Evolutionary conservation across 257 asterid genomes (phyloP), one percentile per base, ranked within the genome.

Genomic region (Anisodus tanguticus): DNA sequence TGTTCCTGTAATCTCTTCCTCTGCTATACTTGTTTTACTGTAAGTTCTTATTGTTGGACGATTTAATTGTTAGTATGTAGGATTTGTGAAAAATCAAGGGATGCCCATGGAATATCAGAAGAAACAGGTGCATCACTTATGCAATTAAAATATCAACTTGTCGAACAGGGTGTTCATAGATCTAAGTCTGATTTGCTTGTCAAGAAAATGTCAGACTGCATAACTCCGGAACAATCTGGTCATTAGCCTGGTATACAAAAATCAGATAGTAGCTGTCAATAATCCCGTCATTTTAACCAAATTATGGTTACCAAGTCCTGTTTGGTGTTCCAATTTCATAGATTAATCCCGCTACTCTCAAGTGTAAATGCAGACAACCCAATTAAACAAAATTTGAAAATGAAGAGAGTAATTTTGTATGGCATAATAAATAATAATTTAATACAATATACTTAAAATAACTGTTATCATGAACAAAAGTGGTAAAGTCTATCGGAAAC

Each of bases 211-310:
- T 74, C 39, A 17, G 60, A 74, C 80, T 74, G 60, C 7, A 1
- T 26, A 49, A 74, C 43, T 74, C 60, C 43, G 47, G 80, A 51
- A 74, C 60, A 72, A 47, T 72, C 43, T 51, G 41, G 80, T 11
- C 80, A 72, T 72, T n/a, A 71, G 39, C 58, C 31, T 72, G 80
- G 59, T 72, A 45, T 19, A 47, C 9, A 72, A 70, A 72, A 72
- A 72, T 72, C 53, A 51, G 80, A 74, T 10, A 5, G 80, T 74
- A 19, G 12, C 47, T 41, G 60, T 13, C n/a, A 74, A 49, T 74
- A 49, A 74, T 49, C 19, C 43, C 5, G 3, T 47, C 60, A 49
- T 17, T 19, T 58, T 72, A 19, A 72, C 41, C 60, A 74, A 19
- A 74, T 49, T 74, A 49, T 12, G 43, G 60, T 74, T 74, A 47